These are phyloP conservation scores for Mycocentrospora acerina DNA, from an alignment of 2,329 filamentous ascomycete species.

Conservation along the genomic window DNA sequence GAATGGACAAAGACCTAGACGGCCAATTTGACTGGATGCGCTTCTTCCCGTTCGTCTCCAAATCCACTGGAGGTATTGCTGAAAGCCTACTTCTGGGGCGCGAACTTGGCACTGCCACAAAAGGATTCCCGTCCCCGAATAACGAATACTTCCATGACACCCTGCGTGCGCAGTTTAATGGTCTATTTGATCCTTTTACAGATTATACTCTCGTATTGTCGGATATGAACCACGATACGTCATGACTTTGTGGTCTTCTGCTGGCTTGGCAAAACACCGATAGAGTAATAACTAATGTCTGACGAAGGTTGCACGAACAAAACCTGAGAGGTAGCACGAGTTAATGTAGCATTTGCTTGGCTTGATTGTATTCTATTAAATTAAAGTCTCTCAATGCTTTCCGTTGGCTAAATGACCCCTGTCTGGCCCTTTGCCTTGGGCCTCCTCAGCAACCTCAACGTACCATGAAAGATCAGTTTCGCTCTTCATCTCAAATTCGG, in stretches of 20 bases:
- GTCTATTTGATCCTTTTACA: constrained; percentile 24
- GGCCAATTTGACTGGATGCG: constrained; percentile 25
- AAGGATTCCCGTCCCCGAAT: constrained; percentile 23
- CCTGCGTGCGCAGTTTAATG: constrained; percentile 22
- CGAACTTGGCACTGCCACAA: constrained; percentile 19
- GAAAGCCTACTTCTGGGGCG: constrained; percentile 16
- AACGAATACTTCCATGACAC: constrained; percentile 23
- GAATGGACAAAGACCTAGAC: not conserved
- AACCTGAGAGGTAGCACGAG: no score
- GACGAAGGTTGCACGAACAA: no score
- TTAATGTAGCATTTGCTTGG: no score
- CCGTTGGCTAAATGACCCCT: no score
- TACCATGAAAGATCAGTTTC: constrained; percentile 31
- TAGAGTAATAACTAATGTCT: no score
- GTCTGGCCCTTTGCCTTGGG: constrained; percentile 18
- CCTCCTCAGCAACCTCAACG: constrained; percentile 23
- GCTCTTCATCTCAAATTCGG: constrained; percentile 43
- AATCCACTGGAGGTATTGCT: constrained; percentile 20
- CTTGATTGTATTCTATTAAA: no score
- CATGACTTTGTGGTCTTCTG: no score
- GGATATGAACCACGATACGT: constrained; percentile 3
- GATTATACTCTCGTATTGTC: constrained; percentile 15
- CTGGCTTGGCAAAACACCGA: no score
- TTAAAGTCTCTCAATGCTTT: no score
- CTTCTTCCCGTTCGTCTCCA: constrained; percentile 23